Base-by-base conservation (phyloP, 73 alveolate species). In the Paramecium primaurelia region DNA sequence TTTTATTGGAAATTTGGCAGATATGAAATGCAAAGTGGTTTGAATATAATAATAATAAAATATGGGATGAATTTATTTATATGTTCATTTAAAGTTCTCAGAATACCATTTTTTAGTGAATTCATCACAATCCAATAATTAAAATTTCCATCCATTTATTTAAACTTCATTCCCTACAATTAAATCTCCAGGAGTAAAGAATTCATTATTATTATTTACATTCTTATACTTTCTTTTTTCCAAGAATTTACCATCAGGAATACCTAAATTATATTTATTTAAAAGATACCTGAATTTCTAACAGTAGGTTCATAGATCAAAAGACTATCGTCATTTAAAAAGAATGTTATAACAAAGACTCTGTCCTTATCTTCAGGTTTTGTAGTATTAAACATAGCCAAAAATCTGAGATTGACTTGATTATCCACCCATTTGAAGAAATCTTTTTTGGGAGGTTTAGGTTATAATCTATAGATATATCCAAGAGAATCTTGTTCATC, bases 401-500 rank as follows among this genome's bases (percentile, higher is more conserved):
- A 92, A 93, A 94, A 98, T 92, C 99, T 96, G 86, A 98, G 93
- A 71, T 93, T 96, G 86, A 96, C 96, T 84, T 97, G 97, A 88
- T 97, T 98, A 93, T 98, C 98, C 60, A 97, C 98, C 94, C 97
- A 98, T 95, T 98, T 98, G 96, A 96, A 95, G 96, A 96, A 98
- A 93, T 98, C 99, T 85, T 97, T 93, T 88, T 95, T 95, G 22
- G 99, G 98, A 49, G 98, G 95, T 85, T 95, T 90, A 36, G 98
- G 98, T 44, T 93, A 59, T 86, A 97, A 93, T 64, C 98, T 93
- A 59, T 91, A 95, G 34, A 97, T 96, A 86, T 98, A 96, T 26
- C 99, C 98, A 51, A 98, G 94, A 20, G 99, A 95, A 93, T 98
- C 99, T 86, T 96, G 97, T 97, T 98, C 99, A 86, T 95, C 96